Base-by-base conservation (phyloP, 2,329 filamentous ascomycete species). In the Fonsecaea nubica region DNA sequence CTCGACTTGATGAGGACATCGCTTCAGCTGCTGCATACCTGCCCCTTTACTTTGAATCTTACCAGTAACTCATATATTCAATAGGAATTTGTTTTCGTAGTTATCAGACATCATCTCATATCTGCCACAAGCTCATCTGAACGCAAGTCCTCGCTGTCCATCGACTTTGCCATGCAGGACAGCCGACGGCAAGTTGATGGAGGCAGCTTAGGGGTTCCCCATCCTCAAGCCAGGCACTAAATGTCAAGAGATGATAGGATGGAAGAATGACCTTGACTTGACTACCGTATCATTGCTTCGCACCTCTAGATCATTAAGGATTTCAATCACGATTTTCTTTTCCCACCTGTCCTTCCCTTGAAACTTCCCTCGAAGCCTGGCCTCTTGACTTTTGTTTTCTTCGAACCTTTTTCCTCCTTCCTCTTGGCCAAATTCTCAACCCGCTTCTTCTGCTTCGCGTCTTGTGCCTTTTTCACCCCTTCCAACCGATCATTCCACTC, bases 401-500 rank as follows among this genome's bases (percentile, higher is more conserved):
- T 63, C 84, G 85, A 71, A 84, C 84, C 62, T 81, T 93, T 93
- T 71, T 91, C 90, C 58, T 95, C 92, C 72, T 86, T 86, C 71
- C 91, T 85, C 80, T 91, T 90, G 74, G 84, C 83, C 70, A 94
- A 81, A 77, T 94, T 94, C 57, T 91, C 90, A 75, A 93, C 91
- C 69, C 90, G 86, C 84, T 96, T 96, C 79, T 88, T 88, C 76
- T 94, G 92, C 76, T 89, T 90, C 72, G 91, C 89, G 61, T 92
- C 90, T 76, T 91, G 90, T 57, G 90, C 84, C 79, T 91, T 90
- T 71, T 87, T 85, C 57, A 98, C 88, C 35, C 89, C 89, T 33
- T 90, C 87, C 45, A 87, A 81, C 57, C 92, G 85, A 64, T 92
- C 90, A 55, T 82, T 85, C 92, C 95, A 98, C 75, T 95, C 92